Base-by-base conservation (phyloP, 495 filamentous ascomycete genomes). In the Aspergillus sparsus region DNA sequence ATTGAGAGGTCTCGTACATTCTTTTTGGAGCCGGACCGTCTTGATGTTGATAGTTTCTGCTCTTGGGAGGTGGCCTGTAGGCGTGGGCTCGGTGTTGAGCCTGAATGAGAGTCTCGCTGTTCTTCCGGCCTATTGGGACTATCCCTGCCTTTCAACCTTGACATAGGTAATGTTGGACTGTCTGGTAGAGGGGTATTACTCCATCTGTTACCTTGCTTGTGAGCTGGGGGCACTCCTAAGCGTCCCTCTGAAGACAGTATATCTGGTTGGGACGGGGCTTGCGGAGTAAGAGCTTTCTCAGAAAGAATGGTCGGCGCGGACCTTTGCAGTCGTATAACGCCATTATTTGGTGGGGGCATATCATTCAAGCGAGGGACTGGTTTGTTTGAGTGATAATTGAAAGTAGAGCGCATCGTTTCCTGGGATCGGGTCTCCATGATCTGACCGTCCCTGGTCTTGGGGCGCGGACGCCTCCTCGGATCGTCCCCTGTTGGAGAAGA, bases 1-100 rank as follows among this genome's bases (percentile, higher is more conserved):
- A 80, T 79, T 2, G 74, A 78, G 21, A 79, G 75, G 46, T 78
- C 75, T 45, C 71, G 69, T 5, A 74, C 71, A 42, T 80, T 80
- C 64, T 72, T 77, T 51, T 67, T 73, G 15, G 70, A 69, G 10
- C 57, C 34, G 7, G 53, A 37, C 4, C 67, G 68, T 31, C 63
- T 53, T 6, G 62, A 64, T 35, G 31, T 60, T 21, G 49, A 27
- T 2, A 47, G 39, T 15, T n/a, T 32, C 7, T 21, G 49, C 11
- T 27, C 31, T 35, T 15, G 36, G 15, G 58, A 27, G 3, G 34
- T 51, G 11, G 31, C n/a, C 10, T 42, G 42, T n/a, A 54, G 16
- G 16, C 50, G 58, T 3, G 55, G 47, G 41, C 44, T 55, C n/a
- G 41, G 44, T 10, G 55, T 31, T 5, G 45, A 21, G 0, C 57